Evolutionary conservation across 2,329 filamentous ascomycete genomes (phyloP), one percentile per base, ranked within the genome.

Genomic region (Talaromyces sp.): DNA sequence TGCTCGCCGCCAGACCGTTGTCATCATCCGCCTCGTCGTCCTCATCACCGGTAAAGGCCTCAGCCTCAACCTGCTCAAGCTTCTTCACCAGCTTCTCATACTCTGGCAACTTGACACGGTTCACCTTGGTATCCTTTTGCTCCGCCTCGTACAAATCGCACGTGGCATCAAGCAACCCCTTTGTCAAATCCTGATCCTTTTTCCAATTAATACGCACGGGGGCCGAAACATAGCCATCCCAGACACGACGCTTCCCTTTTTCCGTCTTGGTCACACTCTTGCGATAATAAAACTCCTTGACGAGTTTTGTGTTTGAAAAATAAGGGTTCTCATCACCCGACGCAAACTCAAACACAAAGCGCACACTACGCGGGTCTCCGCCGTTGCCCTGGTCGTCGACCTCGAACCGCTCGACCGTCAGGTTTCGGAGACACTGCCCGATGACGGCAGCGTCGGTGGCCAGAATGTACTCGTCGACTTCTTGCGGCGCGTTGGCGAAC

Each of bases 251-350:
- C 68, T 70, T 75, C 50, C 72, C 77, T 56, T 66, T 70, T 34
- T 70, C 57, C 23, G 68, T 72, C 62, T 82, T 84, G 63, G 84
- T 64, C 54, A 75, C 65, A 62, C 76, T 81, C 74, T 84, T 84
- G 67, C 93, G 87, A 83, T 89, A 92, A 85, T 89, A 94, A 79
- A 98, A 96, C 73, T 90, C 91, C 87, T 98, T 98, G 79, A 94
- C 90, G 56, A 98, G 79, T 59, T 87, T 84, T 60, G 79, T 82
- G 79, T 96, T 84, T 73, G 88, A 84, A 70, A 98, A 96, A 80
- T 88, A 88, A 56, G 92, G 87, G 78, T 98, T 98, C 42, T 63
- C 62, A 65, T 87, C 74, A 56, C 69, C 69, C 33, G 68, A 69
- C 63, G 78, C 79, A 77, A 96, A 96, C 70, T 90, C 87, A 72